Percentiles rank a stretch among this genome's conserved stretches.
These are phyloP conservation scores for Petasospora rhodanensis DNA, from an alignment of 1,139 yeast genomes.

Conservation along the genomic window DNA sequence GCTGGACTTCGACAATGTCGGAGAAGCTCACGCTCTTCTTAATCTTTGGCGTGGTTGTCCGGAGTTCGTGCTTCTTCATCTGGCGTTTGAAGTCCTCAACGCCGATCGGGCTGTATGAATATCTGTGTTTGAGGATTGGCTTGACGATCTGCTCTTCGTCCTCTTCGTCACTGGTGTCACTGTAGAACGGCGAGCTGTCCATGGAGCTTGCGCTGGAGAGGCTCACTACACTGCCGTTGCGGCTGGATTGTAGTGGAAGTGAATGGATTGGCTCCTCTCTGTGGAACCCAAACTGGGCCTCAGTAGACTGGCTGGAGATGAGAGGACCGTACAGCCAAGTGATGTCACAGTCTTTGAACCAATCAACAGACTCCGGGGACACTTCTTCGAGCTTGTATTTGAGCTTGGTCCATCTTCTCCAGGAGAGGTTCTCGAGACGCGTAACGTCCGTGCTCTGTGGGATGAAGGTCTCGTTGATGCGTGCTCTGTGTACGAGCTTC, in stretches of 20 bases:
- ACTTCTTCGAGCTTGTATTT: conserved; percentile 58
- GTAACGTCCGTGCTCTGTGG: conserved; percentile 29
- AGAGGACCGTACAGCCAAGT: conserved; percentile 78
- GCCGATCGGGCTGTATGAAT: conserved; percentile 14
- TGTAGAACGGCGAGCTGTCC: conserved; percentile 13
- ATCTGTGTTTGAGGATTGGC: conserved; percentile 19
- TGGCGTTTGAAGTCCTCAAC: conserved; percentile 7
- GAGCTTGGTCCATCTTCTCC: conserved; percentile 83
- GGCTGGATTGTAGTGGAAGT: conserved; percentile 4
- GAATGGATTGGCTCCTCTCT: conserved; percentile 1
- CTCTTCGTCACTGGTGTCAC: conserved; percentile 12
- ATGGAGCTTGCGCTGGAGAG: conserved; percentile 9
- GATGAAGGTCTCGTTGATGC: conserved; percentile 14
- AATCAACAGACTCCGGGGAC: conserved; percentile 66
- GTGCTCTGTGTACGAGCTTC: conserved; percentile 21
- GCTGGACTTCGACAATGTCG: conserved; percentile 25
- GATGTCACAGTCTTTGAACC: conserved; percentile 78
- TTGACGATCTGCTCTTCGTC: conserved; percentile 21
- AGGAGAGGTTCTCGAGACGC: conserved; percentile 70
- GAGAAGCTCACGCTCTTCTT: conserved; percentile 23
- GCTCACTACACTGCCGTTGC: conserved; percentile 11
- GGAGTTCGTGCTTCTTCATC: too few species aligned
- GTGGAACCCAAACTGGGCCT: conserved; percentile 11
- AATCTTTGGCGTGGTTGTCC: conserved; percentile 5
- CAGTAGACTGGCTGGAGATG: conserved; percentile 10